Evolutionary conservation across 1,139 yeast genomes (phyloP).

Genomic region (Protomyces arabidopsidicola): DNA sequence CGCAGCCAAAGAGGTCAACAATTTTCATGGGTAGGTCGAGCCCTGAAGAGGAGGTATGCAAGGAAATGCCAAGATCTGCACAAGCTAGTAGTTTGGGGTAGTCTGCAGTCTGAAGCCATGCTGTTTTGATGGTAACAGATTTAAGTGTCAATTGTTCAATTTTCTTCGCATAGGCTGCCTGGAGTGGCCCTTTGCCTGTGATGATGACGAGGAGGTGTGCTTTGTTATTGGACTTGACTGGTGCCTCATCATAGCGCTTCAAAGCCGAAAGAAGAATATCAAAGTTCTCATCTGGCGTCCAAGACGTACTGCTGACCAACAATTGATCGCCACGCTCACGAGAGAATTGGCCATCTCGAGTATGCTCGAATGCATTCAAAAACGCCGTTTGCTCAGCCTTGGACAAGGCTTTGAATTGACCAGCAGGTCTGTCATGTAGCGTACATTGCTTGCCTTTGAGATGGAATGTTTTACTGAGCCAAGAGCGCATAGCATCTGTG

Average conservation of each 20-base stretch:
- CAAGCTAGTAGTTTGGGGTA: conserved; percentile 70
- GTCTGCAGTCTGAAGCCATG: conserved; percentile 75
- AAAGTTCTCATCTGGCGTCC: conserved; percentile 93
- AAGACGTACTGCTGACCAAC: conserved; percentile 81
- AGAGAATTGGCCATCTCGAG: conserved; percentile 35
- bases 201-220: conserved; percentile 63
- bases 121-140: conserved; percentile 54
- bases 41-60: conserved; percentile 90
- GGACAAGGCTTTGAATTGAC: conserved; percentile 56
- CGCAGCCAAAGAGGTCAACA: conserved; percentile 93
- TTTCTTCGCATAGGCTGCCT: conserved; percentile 47
- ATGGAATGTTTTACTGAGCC: conserved; percentile 5
- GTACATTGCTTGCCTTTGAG: conserved; percentile 28
- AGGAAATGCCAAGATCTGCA: conserved; percentile 83
- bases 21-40: conserved; percentile 96
- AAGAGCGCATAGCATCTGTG: conserved; percentile 61
- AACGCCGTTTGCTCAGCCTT: conserved; percentile 5
- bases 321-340: conserved; percentile 36
- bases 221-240: conserved; percentile 32
- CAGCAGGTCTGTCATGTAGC: conserved; percentile 73
- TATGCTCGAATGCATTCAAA: conserved; percentile 44
- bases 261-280: conserved; percentile 64
- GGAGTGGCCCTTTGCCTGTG: conserved; percentile 93
- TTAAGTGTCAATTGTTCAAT: conserved; percentile 34
- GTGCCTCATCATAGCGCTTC: conserved; percentile 50